These are phyloP conservation scores for Blastobotrys arbuscula DNA, from an alignment of 1,139 yeast genomes.

Conservation along the genomic window DNA sequence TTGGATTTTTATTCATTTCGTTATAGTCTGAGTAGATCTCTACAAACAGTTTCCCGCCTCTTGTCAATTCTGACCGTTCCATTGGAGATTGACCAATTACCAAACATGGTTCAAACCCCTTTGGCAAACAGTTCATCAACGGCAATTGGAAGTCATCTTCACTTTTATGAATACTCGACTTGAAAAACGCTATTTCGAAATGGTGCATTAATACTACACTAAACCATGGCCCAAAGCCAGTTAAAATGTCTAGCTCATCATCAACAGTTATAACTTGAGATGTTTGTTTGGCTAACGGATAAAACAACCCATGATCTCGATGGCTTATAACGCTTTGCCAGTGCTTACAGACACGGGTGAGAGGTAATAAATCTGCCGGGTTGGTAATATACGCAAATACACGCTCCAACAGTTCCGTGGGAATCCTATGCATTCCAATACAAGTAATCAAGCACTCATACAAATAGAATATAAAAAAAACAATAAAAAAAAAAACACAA, in stretches of 20 bases:
- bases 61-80: slow-evolving; percentile 5
- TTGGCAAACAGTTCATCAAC: background rate
- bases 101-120: background rate
- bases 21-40: slow-evolving; percentile 1
- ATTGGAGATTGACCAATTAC: slow-evolving; percentile 6
- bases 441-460: too few relatives aligned
- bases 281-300: background rate
- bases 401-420: slow-evolving; percentile 6
- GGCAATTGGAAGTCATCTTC: slow-evolving; percentile 1
- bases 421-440: background rate
- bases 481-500: too few relatives aligned
- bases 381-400: background rate
- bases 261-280: background rate
- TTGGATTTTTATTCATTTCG: slow-evolving; percentile 3
- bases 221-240: slow-evolving; percentile 8
- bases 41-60: background rate
- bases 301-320: slow-evolving; percentile 7
- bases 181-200: background rate
- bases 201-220: background rate
- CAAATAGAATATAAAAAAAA: too few relatives aligned
- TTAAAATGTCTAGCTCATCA: background rate
- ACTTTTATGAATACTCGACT: background rate
- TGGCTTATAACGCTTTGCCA: slow-evolving; percentile 3
- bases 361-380: slow-evolving; percentile 2
- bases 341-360: slow-evolving; percentile 1